These are phyloP conservation scores for Globisporangium nunn DNA, from an alignment of 352 stramenopile genomes.

Conservation along the genomic window DNA sequence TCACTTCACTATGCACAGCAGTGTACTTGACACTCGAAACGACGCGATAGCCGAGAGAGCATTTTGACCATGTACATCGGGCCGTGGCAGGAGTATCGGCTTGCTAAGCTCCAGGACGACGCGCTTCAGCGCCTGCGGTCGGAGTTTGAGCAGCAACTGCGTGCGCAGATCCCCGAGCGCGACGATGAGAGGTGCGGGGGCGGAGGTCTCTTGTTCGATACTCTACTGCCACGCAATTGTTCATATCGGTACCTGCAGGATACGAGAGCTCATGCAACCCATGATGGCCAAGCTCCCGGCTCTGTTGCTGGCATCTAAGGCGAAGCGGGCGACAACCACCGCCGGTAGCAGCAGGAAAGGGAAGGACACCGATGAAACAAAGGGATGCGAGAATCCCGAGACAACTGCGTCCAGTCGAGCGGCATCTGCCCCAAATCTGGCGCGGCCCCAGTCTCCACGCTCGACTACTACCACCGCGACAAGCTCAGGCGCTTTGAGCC, in stretches of 20 bases:
- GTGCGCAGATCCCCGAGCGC: conserved; percentile 31
- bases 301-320: conserved; percentile 52
- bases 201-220: neutral
- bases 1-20: too few species aligned
- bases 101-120: conserved; percentile 80
- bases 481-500: neutral
- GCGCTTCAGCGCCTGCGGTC: conserved; percentile 56
- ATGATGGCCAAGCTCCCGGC: conserved; percentile 61
- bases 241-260: conserved; percentile 16
- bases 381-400: conserved; percentile 3
- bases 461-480: neutral
- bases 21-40: neutral
- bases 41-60: neutral
- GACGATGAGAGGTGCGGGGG: conserved; percentile 35
- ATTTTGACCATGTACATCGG: conserved; percentile 62
- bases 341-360: neutral
- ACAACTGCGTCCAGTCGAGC: conserved; percentile 2
- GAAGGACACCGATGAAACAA: neutral
- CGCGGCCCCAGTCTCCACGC: neutral
- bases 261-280: conserved; percentile 76
- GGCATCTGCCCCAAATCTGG: conserved; percentile 1
- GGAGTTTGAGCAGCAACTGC: conserved; percentile 59
- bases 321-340: conserved; percentile 7
- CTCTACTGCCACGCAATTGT: neutral
- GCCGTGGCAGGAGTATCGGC: conserved; percentile 80